Percentiles rank a stretch among this genome's conserved stretches.
Evolutionary conservation across 2,329 filamentous ascomycete species (phyloP).

Genomic region (Colletotrichum lini): DNA sequence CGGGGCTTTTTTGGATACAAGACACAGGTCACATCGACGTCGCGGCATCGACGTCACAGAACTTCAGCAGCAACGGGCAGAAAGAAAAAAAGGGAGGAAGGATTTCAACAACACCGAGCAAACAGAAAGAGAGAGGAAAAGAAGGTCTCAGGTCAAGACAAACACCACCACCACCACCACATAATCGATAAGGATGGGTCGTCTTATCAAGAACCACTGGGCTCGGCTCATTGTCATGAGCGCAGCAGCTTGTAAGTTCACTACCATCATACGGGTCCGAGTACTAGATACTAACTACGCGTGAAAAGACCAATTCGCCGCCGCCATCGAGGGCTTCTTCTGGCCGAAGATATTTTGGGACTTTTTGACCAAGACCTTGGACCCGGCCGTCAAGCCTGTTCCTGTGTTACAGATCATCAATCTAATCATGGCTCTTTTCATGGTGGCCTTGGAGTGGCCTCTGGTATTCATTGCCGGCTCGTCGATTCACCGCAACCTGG

Average conservation of each 20-base stretch:
- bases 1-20: slow-evolving; percentile 32
- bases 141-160: slow-evolving; percentile 33
- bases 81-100: slow-evolving; percentile 13
- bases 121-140: slow-evolving; percentile 39
- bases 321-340: slow-evolving; percentile 90
- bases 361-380: slow-evolving; percentile 91
- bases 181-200: slow-evolving; percentile 78
- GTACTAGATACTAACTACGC: slow-evolving; percentile 47
- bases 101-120: slow-evolving; percentile 18
- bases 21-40: slow-evolving; percentile 27
- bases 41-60: slow-evolving; percentile 18
- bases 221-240: slow-evolving; percentile 93
- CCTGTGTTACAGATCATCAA: slow-evolving; percentile 93
- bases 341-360: slow-evolving; percentile 99
- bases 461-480: slow-evolving; percentile 83
- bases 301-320: slow-evolving; percentile 84
- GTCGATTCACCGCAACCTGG: slow-evolving; percentile 87
- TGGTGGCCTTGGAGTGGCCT: slow-evolving; percentile 93
- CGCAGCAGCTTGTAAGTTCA: slow-evolving; percentile 79
- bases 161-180: slow-evolving; percentile 17
- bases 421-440: slow-evolving; percentile 82
- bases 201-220: slow-evolving; percentile 99
- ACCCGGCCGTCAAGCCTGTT: slow-evolving; percentile 87
- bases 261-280: not conserved
- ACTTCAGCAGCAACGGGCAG: slow-evolving; percentile 19